phyloP scores from a whole-genome alignment of 331 rosid species.

The Quercus tomentella region DNA sequence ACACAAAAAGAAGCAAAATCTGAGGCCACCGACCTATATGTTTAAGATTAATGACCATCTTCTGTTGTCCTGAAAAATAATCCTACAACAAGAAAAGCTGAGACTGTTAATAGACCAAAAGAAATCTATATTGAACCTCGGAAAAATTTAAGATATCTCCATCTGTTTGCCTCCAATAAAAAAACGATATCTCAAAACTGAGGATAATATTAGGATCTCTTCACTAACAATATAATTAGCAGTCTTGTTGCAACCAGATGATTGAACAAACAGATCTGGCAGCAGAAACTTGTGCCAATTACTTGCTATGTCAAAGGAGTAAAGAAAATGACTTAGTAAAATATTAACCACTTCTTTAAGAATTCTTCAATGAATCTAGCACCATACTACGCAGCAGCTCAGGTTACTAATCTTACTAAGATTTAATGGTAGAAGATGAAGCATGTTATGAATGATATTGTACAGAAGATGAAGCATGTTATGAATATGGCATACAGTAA shows the following conservation, averaged over 20 bases:
- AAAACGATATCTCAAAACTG: not conserved
- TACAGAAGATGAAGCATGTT: not conserved
- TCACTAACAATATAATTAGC: not conserved
- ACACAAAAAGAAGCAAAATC: slow-evolving; percentile 4
- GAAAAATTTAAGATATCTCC: too few species aligned
- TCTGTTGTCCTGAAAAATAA: slow-evolving; percentile 49
- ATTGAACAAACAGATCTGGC: not conserved
- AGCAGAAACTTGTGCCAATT: not conserved
- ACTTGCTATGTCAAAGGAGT: not conserved
- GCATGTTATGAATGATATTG: not conserved
- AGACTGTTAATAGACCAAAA: not conserved
- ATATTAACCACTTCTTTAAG: not conserved
- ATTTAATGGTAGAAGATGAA: not conserved
- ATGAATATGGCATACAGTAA: not conserved
- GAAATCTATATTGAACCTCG: not conserved
- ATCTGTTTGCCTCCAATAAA: too few species aligned
- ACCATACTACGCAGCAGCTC: not conserved
- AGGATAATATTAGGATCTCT: not conserved
- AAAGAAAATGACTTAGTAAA: not conserved
- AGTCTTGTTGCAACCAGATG: not conserved
- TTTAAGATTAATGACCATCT: slow-evolving; percentile 72
- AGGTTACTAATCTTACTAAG: not conserved
- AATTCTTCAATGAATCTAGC: not conserved
- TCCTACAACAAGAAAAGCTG: slow-evolving; percentile 44
- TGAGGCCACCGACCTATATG: slow-evolving; percentile 66